Evolutionary conservation across 176 grass and related monocot genomes (phyloP).

Genomic region (Lolium multiflorum): DNA sequence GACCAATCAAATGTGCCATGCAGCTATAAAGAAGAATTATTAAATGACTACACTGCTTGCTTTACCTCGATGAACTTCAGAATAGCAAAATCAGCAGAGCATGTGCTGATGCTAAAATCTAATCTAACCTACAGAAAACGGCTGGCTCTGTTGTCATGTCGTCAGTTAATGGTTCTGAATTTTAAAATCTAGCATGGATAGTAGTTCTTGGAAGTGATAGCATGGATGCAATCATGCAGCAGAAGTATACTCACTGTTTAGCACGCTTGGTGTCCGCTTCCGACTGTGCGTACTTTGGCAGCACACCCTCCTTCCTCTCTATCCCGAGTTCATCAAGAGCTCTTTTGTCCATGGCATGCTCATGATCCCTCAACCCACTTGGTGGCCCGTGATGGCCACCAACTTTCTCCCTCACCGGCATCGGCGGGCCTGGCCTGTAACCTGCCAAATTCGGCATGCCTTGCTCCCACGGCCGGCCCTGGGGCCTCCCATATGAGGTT

Average conservation of each 20-base stretch:
- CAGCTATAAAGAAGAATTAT: background rate
- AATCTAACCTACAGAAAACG: slow-evolving; percentile 19
- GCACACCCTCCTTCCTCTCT: slow-evolving; percentile 73
- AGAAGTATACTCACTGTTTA: slow-evolving; percentile 82
- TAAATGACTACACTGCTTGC: background rate
- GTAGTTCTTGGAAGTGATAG: background rate
- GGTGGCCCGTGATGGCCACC: slow-evolving; percentile 43
- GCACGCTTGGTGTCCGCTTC: slow-evolving; percentile 76
- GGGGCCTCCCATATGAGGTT: slow-evolving; percentile 48
- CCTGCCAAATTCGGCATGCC: slow-evolving; percentile 41
- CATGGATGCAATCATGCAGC: slow-evolving; percentile 10
- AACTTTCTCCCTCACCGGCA: slow-evolving; percentile 61
- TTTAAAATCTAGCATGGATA: background rate
- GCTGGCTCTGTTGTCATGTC: background rate
- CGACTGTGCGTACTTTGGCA: slow-evolving; percentile 57
- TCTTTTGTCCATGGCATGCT: slow-evolving; percentile 59
- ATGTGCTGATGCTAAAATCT: background rate
- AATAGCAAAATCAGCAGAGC: background rate
- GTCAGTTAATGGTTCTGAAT: background rate
- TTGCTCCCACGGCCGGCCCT: slow-evolving; percentile 61
- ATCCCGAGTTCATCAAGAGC: slow-evolving; percentile 49
- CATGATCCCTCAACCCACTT: slow-evolving; percentile 45
- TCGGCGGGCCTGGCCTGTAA: slow-evolving; percentile 40
- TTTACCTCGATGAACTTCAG: background rate
- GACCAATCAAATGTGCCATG: background rate